phyloP scores from a whole-genome alignment of 2,329 filamentous ascomycete genomes.

The Verticillium alfalfae region DNA sequence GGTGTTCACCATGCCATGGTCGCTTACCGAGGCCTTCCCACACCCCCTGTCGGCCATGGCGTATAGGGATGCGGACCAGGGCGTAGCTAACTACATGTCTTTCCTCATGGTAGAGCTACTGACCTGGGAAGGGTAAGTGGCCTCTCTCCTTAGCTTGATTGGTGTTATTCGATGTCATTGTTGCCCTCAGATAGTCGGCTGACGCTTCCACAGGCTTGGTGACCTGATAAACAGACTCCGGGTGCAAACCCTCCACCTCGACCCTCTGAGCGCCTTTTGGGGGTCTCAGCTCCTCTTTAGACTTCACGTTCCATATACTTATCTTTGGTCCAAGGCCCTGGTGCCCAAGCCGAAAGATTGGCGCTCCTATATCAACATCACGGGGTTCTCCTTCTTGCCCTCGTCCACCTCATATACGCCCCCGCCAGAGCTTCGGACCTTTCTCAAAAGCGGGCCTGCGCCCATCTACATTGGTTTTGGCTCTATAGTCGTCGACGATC shows the following conservation, averaged over 20 bases:
- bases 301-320: conserved; percentile 66
- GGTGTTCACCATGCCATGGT: conserved; percentile 63
- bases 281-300: conserved; percentile 63
- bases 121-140: conserved; percentile 60
- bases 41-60: conserved; percentile 69
- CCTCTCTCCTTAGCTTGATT: no score
- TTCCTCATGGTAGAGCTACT: conserved; percentile 68
- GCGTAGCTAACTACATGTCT: conserved; percentile 61
- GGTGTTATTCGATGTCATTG: no score
- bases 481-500: conserved; percentile 48
- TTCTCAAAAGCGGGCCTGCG: conserved; percentile 37
- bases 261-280: conserved; percentile 63
- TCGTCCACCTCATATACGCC: conserved; percentile 29
- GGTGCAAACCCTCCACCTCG: conserved; percentile 33
- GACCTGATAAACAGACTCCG: not conserved
- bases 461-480: conserved; percentile 54
- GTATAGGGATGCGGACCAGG: conserved; percentile 42
- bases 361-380: conserved; percentile 22
- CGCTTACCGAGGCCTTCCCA: conserved; percentile 64
- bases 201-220: not conserved
- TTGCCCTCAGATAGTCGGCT: not conserved
- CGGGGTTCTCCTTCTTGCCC: conserved; percentile 37
- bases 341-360: conserved; percentile 37
- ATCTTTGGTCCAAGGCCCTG: conserved; percentile 65
- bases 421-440: conserved; percentile 28